Evolutionary conservation across 257 asterid genomes (phyloP).

Genomic region (Petunia secreta): DNA sequence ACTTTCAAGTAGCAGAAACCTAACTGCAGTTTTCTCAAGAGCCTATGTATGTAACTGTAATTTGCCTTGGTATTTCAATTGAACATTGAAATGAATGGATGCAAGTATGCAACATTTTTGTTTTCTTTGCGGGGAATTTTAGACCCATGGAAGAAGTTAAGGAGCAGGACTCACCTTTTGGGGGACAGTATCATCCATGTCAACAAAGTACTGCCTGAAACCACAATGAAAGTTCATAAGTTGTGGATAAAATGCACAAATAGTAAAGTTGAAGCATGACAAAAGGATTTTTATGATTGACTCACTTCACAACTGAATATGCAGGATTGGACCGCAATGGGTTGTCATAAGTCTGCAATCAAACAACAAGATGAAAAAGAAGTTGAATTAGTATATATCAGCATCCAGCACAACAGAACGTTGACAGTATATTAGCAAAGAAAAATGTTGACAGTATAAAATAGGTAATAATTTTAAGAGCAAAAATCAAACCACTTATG

Average conservation of each 20-base stretch:
- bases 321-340: conserved; percentile 57
- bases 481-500: background rate
- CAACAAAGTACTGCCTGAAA: conserved; percentile 61
- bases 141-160: conserved; percentile 26
- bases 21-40: background rate
- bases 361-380: conserved; percentile 8
- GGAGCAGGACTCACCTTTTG: conserved; percentile 45
- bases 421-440: background rate
- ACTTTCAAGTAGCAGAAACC: background rate
- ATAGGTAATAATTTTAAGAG: background rate
- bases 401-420: conserved; percentile 22
- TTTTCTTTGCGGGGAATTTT: background rate
- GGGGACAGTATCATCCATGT: conserved; percentile 57
- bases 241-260: conserved; percentile 14
- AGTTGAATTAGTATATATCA: conserved; percentile 8
- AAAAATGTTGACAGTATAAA: background rate
- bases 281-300: background rate
- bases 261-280: conserved; percentile 7
- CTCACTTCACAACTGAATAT: conserved; percentile 62
- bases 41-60: background rate
- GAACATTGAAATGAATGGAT: background rate
- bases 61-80: background rate
- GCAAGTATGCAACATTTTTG: background rate
- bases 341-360: conserved; percentile 47
- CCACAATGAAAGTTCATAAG: conserved; percentile 14